Base-by-base conservation (phyloP, 2,329 filamentous ascomycete genomes). In the Aureobasidium leucospermi region DNA sequence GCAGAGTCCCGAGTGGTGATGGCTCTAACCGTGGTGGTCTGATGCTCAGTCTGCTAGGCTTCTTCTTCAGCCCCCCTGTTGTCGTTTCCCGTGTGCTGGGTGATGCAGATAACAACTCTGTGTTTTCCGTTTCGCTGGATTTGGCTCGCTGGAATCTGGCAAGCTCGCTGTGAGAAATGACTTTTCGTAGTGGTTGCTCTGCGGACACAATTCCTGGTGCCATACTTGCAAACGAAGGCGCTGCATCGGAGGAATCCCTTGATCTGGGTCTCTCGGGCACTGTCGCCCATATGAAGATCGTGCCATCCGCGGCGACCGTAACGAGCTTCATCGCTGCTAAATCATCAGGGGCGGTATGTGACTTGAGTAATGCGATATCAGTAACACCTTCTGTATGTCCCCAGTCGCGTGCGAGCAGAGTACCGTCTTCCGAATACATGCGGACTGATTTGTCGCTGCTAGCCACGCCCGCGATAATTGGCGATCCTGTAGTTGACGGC, bases 361-460 rank as follows among this genome's bases (percentile, higher is more conserved):
- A 68, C 65, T n/a, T 61, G 47, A 43, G 60, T 57, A 96, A 75
- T 4, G 88, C 82, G 16, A 95, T 85, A 62, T 92, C 92, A 55
- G 89, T 96, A 64, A 99, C 90, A 8, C 92, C 88, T 69, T 96
- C 92, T 0, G 92, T 96, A 66, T 99, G 94, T 1, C 94, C 94
- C 84, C 91, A 96, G 74, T 97, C 94, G 42, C 90, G 85, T 53
- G 91, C 88, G 31, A 97, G 75, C 60, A 99, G 86, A 1, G 78
- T 76, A 8, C 93, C 92, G 43, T 84, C 85, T 62, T 87, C 85
- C 65, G 96, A 89, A 67, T 99, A 99, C 15, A 99, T 77, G 38
- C 94, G 82, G 59, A 99, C 87, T 0, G 94, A 97, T 71, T 97
- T 99, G 73, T 99, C 94, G 0, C 90, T 96, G 66, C 92, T 92